These are phyloP conservation scores for Colletotrichum sansevieriae DNA, from an alignment of 2,329 filamentous ascomycete species.

Conservation along the genomic window DNA sequence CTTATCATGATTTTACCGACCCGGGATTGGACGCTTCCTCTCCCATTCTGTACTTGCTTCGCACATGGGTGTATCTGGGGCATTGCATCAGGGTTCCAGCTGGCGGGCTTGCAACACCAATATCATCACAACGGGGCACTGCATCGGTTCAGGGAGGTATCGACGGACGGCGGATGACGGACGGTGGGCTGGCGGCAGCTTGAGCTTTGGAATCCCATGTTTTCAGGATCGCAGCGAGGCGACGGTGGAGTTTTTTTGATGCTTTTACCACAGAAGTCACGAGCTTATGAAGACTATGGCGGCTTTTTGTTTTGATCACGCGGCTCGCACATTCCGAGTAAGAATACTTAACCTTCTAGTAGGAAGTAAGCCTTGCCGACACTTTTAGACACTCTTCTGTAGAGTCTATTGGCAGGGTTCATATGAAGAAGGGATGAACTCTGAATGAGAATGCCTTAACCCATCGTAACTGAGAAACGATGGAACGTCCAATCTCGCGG, in stretches of 20 bases:
- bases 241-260: conserved; percentile 31
- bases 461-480: too few relatives aligned
- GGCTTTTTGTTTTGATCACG: conserved; percentile 4
- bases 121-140: conserved; percentile 25
- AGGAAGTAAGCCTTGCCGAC: neutral
- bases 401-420: neutral
- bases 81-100: conserved; percentile 30
- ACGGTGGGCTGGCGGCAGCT: conserved; percentile 8
- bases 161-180: neutral
- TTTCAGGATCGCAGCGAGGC: conserved; percentile 24
- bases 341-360: conserved; percentile 4
- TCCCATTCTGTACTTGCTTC: conserved; percentile 27
- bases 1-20: conserved; percentile 6
- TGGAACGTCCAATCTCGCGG: too few relatives aligned
- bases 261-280: conserved; percentile 20
- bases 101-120: conserved; percentile 30
- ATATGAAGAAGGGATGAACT: neutral
- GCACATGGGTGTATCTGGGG: conserved; percentile 22
- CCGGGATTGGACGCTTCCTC: conserved; percentile 23
- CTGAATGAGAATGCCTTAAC: too few relatives aligned
- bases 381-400: neutral
- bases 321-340: conserved; percentile 1
- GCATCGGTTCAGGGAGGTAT: conserved; percentile 13
- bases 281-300: conserved; percentile 25
- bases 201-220: conserved; percentile 7